Evolutionary conservation across 371 early-diverging fungal species (phyloP), one percentile per base, ranked within the genome.

Genomic region (Blakeslea trispora): DNA sequence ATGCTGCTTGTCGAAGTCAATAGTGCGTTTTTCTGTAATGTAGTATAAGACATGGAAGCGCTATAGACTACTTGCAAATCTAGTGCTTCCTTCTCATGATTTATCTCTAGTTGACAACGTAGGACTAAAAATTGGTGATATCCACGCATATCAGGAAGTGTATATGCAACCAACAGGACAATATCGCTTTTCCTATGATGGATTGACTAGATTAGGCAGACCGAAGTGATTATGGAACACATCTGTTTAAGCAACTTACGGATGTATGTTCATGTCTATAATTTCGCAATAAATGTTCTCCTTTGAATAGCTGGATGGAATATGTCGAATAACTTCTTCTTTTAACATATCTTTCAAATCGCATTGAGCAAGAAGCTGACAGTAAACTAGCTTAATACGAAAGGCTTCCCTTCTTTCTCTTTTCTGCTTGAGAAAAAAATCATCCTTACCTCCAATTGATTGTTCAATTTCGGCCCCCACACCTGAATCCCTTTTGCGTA

Each of bases 271-370:
- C 19, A 59, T 24, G 9, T 45, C 18, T 1, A 35, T 23, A 2
- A 50, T 40, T 39, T 13, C 19, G n/a, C 37, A 50, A 28, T 40
- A 37, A 11, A 51, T 21, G 1, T 7, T 28, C 6, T 40, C 21
- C 31, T 11, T 37, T 46, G 28, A 22, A 77, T 83, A 5, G 75
- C 83, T 42, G 11, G 9, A 9, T 6, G 37, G 37, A 10, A 37
- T 37, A 10, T 37, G 37, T 37, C 11, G 37, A 2, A 2, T 37
- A 1, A 37, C 14, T 14, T 37, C 14, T 9, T 37, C 14, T 14
- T 6, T 37, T 13, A 37, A 13, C 2, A 11, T 37, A 9, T 10
- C 3, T 37, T 37, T 11, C 14, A 37, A 7, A 2, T 13, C 11
- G 14, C 11, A 37, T 13, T 37, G 37, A 13, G 37, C 37, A 13